Conservation (phyloP, 2,329 filamentous ascomycete genomes). For the Cladosporium sp. region DNA sequence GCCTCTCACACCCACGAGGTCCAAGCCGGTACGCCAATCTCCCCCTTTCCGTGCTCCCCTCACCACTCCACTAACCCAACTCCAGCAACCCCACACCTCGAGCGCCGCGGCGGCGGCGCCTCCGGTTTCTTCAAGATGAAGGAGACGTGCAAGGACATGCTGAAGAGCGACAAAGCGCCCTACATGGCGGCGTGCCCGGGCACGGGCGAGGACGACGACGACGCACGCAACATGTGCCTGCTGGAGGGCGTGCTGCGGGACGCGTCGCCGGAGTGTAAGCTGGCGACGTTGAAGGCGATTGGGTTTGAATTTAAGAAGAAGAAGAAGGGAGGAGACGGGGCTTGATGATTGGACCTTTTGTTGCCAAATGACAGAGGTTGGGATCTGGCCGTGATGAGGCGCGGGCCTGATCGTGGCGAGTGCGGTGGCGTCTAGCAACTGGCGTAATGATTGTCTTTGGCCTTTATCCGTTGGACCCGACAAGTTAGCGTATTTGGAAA, state of each 20-base stretch:
- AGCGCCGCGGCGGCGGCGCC: neutral
- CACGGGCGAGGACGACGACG: neutral
- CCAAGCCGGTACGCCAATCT: too few species aligned
- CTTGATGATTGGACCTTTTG: too few species aligned
- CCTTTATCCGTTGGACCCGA: too few species aligned
- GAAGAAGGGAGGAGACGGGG: too few species aligned
- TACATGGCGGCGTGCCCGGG: neutral
- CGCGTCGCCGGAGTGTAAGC: neutral
- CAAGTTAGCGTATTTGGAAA: too few species aligned
- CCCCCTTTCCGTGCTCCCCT: neutral
- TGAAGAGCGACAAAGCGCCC: neutral
- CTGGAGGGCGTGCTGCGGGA: neutral
- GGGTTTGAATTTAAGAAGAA: neutral
- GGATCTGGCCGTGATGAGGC: too few species aligned
- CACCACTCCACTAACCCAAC: neutral
- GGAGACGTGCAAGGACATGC: neutral
- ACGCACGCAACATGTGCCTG: neutral
- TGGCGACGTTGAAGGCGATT: neutral
- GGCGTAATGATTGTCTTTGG: too few species aligned
- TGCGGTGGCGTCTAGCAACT: too few species aligned
- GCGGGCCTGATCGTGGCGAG: too few species aligned
- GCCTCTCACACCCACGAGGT: too few species aligned
- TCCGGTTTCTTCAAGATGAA: neutral
- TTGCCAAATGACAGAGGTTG: too few species aligned
- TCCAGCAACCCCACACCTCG: neutral